Percentiles rank a stretch among this genome's conserved stretches.
These are phyloP conservation scores for Aureobasidium pullulans DNA, from an alignment of 2,329 filamentous ascomycete species.

Conservation along the genomic window DNA sequence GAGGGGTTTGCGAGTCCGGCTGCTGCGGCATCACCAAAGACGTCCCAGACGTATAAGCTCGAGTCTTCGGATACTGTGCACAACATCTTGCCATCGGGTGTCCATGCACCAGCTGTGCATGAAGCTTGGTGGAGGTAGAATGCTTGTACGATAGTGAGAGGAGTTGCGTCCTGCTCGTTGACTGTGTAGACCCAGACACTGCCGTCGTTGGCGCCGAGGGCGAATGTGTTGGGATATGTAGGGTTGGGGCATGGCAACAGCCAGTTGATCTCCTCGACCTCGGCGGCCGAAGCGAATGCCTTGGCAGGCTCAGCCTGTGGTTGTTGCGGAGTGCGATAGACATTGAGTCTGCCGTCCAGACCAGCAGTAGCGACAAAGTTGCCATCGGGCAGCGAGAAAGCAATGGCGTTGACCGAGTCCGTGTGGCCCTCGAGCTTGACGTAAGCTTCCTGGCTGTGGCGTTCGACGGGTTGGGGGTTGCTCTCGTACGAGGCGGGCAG, in stretches of 20 bases:
- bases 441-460: constrained; percentile 56
- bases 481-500: constrained; percentile 70
- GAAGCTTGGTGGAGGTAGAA: constrained; percentile 85
- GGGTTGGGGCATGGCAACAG: constrained; percentile 65
- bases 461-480: constrained; percentile 51
- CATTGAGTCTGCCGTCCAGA: constrained; percentile 73
- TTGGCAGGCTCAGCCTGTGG: constrained; percentile 24
- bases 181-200: constrained; percentile 95
- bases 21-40: constrained; percentile 69
- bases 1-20: constrained; percentile 49
- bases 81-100: constrained; percentile 75
- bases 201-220: constrained; percentile 81
- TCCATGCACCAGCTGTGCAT: constrained; percentile 88
- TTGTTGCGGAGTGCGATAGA: constrained; percentile 30
- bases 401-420: constrained; percentile 80
- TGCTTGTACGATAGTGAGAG: constrained; percentile 77
- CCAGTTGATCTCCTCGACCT: constrained; percentile 96
- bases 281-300: constrained; percentile 70
- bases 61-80: constrained; percentile 85
- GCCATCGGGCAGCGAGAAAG: constrained; percentile 76
- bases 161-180: constrained; percentile 54
- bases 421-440: constrained; percentile 80
- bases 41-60: constrained; percentile 86
- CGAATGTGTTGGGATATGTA: constrained; percentile 69
- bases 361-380: constrained; percentile 82